phyloP scores from a whole-genome alignment of 495 filamentous ascomycete genomes.

The Daldinia vernicosa region DNA sequence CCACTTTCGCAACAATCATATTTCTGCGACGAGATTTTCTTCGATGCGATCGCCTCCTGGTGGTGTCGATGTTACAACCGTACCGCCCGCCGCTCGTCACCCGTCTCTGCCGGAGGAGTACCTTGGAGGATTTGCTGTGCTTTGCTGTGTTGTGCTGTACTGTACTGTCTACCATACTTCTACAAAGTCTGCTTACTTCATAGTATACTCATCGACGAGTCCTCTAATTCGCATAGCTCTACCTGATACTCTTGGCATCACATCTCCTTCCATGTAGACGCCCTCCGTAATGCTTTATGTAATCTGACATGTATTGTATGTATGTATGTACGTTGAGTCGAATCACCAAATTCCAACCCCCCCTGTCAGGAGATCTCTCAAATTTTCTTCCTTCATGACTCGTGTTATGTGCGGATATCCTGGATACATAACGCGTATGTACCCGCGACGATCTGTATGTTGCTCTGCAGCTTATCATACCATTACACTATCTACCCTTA shows the following conservation, averaged over 20 bases:
- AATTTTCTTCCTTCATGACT: slow-evolving; percentile 20
- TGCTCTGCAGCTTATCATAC: slow-evolving; percentile 39
- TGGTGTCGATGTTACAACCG: slow-evolving; percentile 6
- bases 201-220: neutral
- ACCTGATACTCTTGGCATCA: slow-evolving; percentile 2
- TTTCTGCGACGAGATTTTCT: slow-evolving; percentile 33
- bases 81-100: neutral
- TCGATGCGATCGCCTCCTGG: slow-evolving; percentile 30
- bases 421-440: slow-evolving; percentile 1
- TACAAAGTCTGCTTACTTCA: neutral
- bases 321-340: neutral
- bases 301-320: neutral
- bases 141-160: neutral
- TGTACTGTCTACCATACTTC: neutral
- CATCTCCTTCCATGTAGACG: neutral
- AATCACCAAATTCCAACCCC: neutral
- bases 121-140: slow-evolving; percentile 9
- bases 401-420: slow-evolving; percentile 2
- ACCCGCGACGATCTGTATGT: slow-evolving; percentile 39
- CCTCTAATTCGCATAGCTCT: neutral
- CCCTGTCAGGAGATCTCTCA: slow-evolving; percentile 35
- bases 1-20: slow-evolving; percentile 14
- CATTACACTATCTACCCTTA: slow-evolving; percentile 37
- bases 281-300: neutral
- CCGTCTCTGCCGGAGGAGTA: neutral